Evolutionary conservation across 495 filamentous ascomycete species (phyloP).

Genomic region (Sordaria brevicollis): DNA sequence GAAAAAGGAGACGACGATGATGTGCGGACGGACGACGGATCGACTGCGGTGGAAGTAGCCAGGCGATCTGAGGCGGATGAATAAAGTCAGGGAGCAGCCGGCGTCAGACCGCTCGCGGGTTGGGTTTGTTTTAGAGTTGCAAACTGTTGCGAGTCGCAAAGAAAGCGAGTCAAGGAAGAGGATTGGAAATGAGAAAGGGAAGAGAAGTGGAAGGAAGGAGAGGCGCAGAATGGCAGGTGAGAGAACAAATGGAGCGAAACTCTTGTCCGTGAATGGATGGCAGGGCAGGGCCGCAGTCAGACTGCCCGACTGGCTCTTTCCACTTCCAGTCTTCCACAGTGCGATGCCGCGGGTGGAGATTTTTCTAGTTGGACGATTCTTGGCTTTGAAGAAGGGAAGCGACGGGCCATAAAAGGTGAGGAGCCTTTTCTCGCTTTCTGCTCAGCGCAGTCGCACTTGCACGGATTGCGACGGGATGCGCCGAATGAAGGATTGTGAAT

Average conservation of each 20-base stretch:
- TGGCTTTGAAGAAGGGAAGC: neutral
- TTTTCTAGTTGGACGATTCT: neutral
- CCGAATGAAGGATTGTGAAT: neutral
- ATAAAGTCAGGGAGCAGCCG: neutral
- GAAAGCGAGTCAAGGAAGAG: neutral
- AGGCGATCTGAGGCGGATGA: neutral
- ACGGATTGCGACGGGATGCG: neutral
- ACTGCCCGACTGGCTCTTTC: no score
- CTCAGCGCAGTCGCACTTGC: neutral
- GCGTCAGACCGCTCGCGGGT: neutral
- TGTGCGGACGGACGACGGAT: neutral
- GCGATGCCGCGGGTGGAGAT: neutral
- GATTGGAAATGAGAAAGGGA: neutral
- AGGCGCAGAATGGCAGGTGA: constrained; percentile 4
- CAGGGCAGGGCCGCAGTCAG: neutral
- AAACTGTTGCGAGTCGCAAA: neutral
- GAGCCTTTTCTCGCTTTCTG: neutral
- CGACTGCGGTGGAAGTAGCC: neutral
- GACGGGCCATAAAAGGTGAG: neutral
- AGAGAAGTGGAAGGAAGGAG: constrained; percentile 3
- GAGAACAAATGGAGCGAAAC: neutral
- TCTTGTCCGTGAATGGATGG: neutral
- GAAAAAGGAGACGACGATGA: constrained; percentile 1
- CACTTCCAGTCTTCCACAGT: neutral
- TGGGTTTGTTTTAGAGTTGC: neutral